Evolutionary conservation across 2,329 filamentous ascomycete species (phyloP).

Genomic region (Chlorencoelia australis): DNA sequence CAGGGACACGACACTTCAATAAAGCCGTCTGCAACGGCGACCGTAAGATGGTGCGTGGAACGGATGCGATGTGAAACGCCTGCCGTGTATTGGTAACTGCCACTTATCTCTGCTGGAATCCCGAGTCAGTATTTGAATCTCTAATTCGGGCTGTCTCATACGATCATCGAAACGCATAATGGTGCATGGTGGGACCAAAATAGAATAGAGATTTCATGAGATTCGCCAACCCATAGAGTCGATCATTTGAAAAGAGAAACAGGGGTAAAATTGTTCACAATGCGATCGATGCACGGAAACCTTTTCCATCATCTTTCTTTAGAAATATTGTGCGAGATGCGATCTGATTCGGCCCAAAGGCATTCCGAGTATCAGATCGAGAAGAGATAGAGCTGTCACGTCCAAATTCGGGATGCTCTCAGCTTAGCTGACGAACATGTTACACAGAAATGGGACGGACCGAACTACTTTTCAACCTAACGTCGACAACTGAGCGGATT

Average conservation of each 20-base stretch:
- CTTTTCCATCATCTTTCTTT: too few species aligned
- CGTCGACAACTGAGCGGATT: constrained; percentile 4
- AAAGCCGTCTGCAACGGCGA: not conserved
- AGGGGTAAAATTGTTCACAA: constrained; percentile 12
- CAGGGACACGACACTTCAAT: too few species aligned
- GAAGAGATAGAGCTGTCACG: too few species aligned
- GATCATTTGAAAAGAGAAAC: constrained; percentile 14
- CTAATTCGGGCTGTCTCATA: constrained; percentile 9
- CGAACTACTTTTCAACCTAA: constrained; percentile 6
- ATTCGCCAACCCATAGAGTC: constrained; percentile 10
- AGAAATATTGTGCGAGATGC: too few species aligned
- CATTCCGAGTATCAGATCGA: constrained; percentile 16
- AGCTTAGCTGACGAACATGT: constrained; percentile 14
- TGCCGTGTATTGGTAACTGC: constrained; percentile 9
- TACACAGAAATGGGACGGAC: constrained; percentile 15
- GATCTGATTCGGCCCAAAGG: constrained; percentile 4
- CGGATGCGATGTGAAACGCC: constrained; percentile 17
- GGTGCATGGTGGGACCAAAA: constrained; percentile 16
- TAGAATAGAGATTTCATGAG: constrained; percentile 13
- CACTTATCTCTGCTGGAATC: constrained; percentile 14
- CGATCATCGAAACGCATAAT: constrained; percentile 18
- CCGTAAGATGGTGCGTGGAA: constrained; percentile 7
- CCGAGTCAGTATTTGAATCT: constrained; percentile 12
- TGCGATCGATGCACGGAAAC: constrained; percentile 15
- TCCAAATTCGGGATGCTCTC: constrained; percentile 7